These are phyloP conservation scores for Marchantia polymorpha DNA, from an alignment of 225 moss, liverwort and hornwort genomes.

Conservation along the genomic window DNA sequence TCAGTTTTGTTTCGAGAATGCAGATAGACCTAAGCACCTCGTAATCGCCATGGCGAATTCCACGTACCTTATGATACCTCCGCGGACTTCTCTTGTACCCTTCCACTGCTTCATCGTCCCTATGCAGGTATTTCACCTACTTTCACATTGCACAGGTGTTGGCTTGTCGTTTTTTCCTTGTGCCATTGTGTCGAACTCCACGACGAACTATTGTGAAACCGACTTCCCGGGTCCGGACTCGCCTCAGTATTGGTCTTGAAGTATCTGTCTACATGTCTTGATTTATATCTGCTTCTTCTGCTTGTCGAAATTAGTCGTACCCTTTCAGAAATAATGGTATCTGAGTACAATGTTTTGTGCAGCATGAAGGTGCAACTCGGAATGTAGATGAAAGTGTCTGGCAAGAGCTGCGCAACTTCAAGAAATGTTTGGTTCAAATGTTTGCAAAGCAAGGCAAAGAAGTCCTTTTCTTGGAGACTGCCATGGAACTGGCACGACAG, in stretches of 20 bases:
- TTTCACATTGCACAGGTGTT: not conserved
- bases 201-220: not conserved
- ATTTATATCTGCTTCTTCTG: not conserved
- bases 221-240: not conserved
- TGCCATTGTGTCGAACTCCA: not conserved
- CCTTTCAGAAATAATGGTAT: not conserved
- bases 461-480: constrained; percentile 85
- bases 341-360: constrained; percentile 7
- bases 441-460: constrained; percentile 72
- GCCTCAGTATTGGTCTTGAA: not conserved
- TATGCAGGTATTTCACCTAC: constrained; percentile 46
- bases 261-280: not conserved
- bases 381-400: constrained; percentile 90
- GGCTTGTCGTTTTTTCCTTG: not conserved
- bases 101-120: constrained; percentile 90
- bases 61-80: constrained; percentile 76
- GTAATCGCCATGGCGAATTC: constrained; percentile 91
- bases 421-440: constrained; percentile 93
- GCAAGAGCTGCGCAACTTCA: constrained; percentile 98
- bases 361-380: constrained; percentile 85
- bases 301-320: not conserved
- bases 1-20: constrained; percentile 77
- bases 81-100: constrained; percentile 62
- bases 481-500: constrained; percentile 65
- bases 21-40: constrained; percentile 79